Conservation (phyloP, 306 rosid species). For the barrel medic (Medicago truncatula) region DNA sequence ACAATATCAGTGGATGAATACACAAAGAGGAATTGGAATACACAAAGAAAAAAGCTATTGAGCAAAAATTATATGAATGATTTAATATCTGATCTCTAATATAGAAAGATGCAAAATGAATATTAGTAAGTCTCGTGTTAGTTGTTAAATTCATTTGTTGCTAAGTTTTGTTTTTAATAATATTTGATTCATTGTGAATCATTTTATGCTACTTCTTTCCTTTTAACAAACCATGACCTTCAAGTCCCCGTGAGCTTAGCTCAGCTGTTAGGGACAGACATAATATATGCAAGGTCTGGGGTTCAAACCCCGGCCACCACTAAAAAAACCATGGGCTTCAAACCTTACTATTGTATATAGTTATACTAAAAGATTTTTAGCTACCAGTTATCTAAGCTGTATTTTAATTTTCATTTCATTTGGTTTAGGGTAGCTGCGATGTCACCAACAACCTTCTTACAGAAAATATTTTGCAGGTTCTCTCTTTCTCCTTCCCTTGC, state of each 20-base stretch:
- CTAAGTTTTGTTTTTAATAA: background rate
- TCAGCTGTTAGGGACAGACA: no score
- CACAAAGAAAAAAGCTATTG: background rate
- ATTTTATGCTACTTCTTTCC: background rate
- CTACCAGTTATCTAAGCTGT: background rate
- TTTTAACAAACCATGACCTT: background rate
- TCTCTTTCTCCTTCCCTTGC: background rate
- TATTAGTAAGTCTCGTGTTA: background rate
- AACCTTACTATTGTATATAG: no score
- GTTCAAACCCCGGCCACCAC: no score
- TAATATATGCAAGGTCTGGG: no score
- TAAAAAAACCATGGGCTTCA: no score
- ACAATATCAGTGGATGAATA: background rate
- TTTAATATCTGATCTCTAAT: background rate
- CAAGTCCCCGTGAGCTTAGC: no score
- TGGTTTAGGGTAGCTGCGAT: background rate
- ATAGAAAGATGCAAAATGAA: background rate
- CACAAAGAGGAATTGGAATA: background rate
- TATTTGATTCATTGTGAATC: background rate
- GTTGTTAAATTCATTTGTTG: background rate
- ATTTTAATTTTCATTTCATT: background rate
- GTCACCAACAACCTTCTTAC: background rate
- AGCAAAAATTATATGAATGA: background rate
- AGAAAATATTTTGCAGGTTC: slow-evolving; percentile 5
- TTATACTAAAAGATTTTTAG: background rate